Evolutionary conservation across 208 protist species (phyloP).

Genomic region (Balamuthia mandrillaris): DNA sequence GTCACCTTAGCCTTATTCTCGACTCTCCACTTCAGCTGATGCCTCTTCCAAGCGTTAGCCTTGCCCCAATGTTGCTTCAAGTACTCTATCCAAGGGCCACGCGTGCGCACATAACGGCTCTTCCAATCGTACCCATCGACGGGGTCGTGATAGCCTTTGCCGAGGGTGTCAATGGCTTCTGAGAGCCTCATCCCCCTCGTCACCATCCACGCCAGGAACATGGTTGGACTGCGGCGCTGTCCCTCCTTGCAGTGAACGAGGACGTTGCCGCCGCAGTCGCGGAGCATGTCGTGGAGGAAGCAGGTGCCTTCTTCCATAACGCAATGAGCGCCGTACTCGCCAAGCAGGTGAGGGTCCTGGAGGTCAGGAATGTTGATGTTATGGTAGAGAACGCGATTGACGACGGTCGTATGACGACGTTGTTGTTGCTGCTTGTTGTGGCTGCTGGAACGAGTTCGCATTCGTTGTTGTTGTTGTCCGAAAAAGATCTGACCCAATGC

Average conservation of each 20-base stretch:
- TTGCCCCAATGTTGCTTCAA: too few relatives aligned
- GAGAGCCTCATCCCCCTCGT: neutral
- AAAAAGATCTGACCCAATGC: neutral
- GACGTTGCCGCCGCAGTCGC: neutral
- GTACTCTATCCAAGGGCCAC: constrained; percentile 1
- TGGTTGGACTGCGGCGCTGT: neutral
- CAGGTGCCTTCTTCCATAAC: neutral
- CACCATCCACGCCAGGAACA: constrained; percentile 33
- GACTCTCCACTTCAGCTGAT: neutral
- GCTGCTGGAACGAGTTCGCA: too few relatives aligned
- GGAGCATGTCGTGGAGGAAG: neutral
- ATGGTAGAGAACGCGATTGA: neutral
- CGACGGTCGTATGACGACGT: too few relatives aligned
- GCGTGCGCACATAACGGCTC: constrained; percentile 7
- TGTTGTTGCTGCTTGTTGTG: too few relatives aligned
- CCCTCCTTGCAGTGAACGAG: constrained; percentile 31
- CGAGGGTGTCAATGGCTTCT: neutral
- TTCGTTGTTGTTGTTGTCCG: too few relatives aligned
- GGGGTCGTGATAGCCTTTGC: constrained; percentile 3
- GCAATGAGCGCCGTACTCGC: neutral
- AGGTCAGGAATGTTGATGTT: constrained; percentile 27
- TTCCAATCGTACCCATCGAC: constrained; percentile 20
- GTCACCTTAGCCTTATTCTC: neutral
- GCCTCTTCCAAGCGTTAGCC: neutral
- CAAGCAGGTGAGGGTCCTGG: constrained; percentile 4